phyloP scores from a whole-genome alignment of 1,139 yeast species.

The Saccharomyces uvarum region DNA sequence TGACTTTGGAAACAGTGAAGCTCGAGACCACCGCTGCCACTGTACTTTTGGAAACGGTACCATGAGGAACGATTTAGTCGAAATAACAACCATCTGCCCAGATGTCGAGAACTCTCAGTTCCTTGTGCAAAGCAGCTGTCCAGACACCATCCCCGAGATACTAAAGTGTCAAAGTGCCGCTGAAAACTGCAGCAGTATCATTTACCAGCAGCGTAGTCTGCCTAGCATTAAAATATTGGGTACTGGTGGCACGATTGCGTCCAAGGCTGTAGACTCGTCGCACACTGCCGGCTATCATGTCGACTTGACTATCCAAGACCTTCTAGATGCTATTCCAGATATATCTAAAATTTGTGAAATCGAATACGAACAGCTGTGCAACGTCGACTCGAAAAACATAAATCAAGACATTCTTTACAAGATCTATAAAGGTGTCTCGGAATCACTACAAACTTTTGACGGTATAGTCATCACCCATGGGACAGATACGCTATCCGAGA shows the following conservation, averaged over 20 bases:
- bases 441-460: conserved; percentile 37
- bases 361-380: conserved; percentile 58
- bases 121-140: conserved; percentile 16
- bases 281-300: conserved; percentile 65
- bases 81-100: conserved; percentile 29
- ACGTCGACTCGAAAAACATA: conserved; percentile 58
- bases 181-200: background rate
- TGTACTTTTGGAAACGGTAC: background rate
- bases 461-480: conserved; percentile 64
- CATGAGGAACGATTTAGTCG: conserved; percentile 27
- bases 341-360: conserved; percentile 49
- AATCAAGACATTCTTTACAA: conserved; percentile 36
- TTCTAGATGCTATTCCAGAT: conserved; percentile 53
- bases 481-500: conserved; percentile 65
- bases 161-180: conserved; percentile 7
- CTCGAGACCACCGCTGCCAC: background rate
- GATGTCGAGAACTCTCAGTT: conserved; percentile 30
- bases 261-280: conserved; percentile 48
- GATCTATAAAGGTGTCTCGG: conserved; percentile 39
- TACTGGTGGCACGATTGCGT: conserved; percentile 70
- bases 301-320: conserved; percentile 57
- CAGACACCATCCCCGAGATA: conserved; percentile 4
- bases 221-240: conserved; percentile 53
- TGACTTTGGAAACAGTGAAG: background rate
- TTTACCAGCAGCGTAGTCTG: conserved; percentile 20